Percentiles rank a stretch among this genome's conserved stretches.
Evolutionary conservation across 176 grass and related monocot genomes (phyloP).

Genomic region (Triticum turgidum): DNA sequence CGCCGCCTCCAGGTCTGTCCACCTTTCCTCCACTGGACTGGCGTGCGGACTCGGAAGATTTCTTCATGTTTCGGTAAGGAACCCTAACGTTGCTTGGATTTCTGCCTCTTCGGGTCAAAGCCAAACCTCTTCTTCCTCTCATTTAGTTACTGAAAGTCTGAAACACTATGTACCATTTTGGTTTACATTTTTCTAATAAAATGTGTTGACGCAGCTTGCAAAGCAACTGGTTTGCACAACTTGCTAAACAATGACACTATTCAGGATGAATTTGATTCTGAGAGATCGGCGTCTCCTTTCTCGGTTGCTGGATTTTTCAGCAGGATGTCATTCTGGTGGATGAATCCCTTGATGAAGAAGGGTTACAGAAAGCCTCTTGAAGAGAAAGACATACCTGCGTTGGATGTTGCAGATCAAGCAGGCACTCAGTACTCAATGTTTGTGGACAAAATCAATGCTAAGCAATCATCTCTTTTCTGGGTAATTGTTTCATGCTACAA

Average conservation of each 20-base stretch:
- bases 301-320: slow-evolving; percentile 39
- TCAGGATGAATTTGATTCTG: background rate
- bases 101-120: background rate
- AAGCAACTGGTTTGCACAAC: slow-evolving; percentile 1
- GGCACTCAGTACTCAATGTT: slow-evolving; percentile 33
- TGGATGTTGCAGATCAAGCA: slow-evolving; percentile 39
- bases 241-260: background rate
- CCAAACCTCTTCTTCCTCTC: no score
- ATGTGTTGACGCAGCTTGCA: background rate
- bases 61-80: background rate
- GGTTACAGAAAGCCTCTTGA: slow-evolving; percentile 51
- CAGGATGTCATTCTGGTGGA: slow-evolving; percentile 58
- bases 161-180: background rate
- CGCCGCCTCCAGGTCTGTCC: background rate
- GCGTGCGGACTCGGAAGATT: background rate
- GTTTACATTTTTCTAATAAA: background rate
- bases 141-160: no score
- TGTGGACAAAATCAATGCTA: slow-evolving; percentile 38
- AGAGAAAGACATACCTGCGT: slow-evolving; percentile 52
- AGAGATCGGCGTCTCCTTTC: background rate
- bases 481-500: slow-evolving; percentile 56
- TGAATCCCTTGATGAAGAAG: slow-evolving; percentile 65
- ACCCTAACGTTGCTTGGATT: background rate
- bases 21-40: background rate
- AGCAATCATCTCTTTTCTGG: slow-evolving; percentile 46